Evolutionary conservation across 352 stramenopile species (phyloP), one percentile per base, ranked within the genome.

Genomic region (Globisporangium irregulare): DNA sequence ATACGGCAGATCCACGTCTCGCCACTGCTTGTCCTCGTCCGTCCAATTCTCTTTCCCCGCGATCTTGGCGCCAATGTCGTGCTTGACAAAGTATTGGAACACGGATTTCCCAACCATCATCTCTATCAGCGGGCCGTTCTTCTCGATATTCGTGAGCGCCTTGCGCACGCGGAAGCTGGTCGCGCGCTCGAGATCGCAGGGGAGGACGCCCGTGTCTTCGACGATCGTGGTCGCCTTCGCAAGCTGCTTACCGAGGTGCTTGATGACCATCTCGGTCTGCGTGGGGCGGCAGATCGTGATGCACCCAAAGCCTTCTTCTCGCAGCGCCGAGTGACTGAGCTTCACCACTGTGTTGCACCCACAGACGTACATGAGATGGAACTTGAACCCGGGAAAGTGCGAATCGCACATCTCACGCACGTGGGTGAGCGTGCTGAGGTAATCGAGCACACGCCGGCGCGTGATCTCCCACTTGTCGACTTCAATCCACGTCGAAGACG

Each of bases 401-500:
- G 76, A 68, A 48, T 92, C 79, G 56, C 86, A 93, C 77, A 92
- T 90, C 69, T 93, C 83, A 36, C 81, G 75, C 27, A 90, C 77
- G 63, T 93, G 85, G 1, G 74, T 89, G 58, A 93, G 69, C 36
- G 82, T 92, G 57, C 82, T 92, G 32, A 92, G 75, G 64, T 93
- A 93, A 66, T 93, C 83, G 25, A 91, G 69, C 54, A 93, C 86
- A 22, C 86, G 72, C 6, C 86, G 68, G 9, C 86, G 75, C 69
- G 83, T 93, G 68, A 92, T 92, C 69, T 92, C 86, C 84, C 86
- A 91, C 67, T 92, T 93, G 72, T 93, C 82, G n/a, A 89, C 83
- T 69, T 93, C 80, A 61, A 93, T 92, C 86, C 86, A 93, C 15
- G 83, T 91, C 0, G 83, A 92, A 3, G 77, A 80, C 8, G 77